These are phyloP conservation scores for Usnea hakonensis DNA, from an alignment of 495 filamentous ascomycete species.

Conservation along the genomic window DNA sequence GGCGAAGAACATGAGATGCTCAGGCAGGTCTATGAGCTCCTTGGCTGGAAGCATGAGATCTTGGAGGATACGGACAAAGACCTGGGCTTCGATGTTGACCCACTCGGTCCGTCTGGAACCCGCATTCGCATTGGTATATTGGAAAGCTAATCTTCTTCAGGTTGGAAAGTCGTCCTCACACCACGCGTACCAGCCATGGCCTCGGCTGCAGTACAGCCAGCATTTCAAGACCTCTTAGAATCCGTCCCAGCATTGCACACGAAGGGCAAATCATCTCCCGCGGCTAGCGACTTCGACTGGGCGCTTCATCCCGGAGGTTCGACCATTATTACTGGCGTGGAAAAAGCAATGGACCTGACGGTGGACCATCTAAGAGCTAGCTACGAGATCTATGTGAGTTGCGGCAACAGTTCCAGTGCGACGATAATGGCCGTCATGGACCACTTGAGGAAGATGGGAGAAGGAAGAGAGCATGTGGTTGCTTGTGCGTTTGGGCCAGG, in stretches of 20 bases:
- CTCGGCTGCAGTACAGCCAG: constrained; percentile 38
- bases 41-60: constrained; percentile 52
- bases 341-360: constrained; percentile 45
- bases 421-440: constrained; percentile 56
- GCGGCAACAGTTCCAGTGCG: constrained; percentile 55
- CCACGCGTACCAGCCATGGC: constrained; percentile 49
- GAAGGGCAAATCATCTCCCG: constrained; percentile 25
- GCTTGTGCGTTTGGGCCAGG: constrained; percentile 60
- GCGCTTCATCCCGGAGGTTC: constrained; percentile 59
- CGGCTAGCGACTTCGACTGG: constrained; percentile 55
- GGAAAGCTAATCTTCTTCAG: constrained; percentile 13
- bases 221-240: constrained; percentile 41
- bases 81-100: constrained; percentile 53
- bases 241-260: constrained; percentile 36
- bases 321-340: constrained; percentile 54
- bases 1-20: constrained; percentile 19
- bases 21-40: constrained; percentile 44
- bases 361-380: constrained; percentile 52
- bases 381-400: constrained; percentile 56
- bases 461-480: constrained; percentile 48
- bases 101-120: constrained; percentile 32
- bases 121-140: neutral
- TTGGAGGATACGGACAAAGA: constrained; percentile 49
- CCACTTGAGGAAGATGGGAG: constrained; percentile 45
- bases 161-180: constrained; percentile 55